Base-by-base conservation (phyloP, 768 basidiomycete species). In the Trametes punicea region DNA sequence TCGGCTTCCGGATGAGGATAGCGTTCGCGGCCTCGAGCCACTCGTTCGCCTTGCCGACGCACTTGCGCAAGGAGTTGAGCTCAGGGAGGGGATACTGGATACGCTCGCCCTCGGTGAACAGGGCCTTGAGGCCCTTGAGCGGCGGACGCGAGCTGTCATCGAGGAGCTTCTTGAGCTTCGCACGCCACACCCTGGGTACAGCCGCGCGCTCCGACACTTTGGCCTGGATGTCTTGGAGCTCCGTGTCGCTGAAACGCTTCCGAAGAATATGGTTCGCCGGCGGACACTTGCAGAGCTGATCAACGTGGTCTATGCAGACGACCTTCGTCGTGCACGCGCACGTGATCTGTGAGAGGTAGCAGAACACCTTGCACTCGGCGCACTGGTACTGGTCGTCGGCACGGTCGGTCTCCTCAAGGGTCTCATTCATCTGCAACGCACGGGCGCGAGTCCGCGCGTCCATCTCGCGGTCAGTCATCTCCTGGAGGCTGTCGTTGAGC, bases 301-400 rank as follows among this genome's bases (percentile, higher is more conserved):
- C 77, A 27, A 80, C 80, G 72, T 98, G 96, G 54, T 95, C 89
- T 46, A 90, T 81, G 69, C 97, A 99, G 11, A 86, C 83, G 30
- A 96, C 84, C 60, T 84, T 81, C 49, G 72, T 81, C 39, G 86
- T 86, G 77, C 93, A 94, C 29, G 75, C 74, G 69, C 93, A 94
- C 55, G 82, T 85, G 67, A 98, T 77, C 66, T 97, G 95, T 1
- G 97, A 94, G 38, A 99, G 83, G 70, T 97, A 98, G 72, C 90
- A 94, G 73, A 96, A 98, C 4, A 79, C 82, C 69, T 97, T 95
- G 87, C 97, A 98, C 61, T 88, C 73, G 46, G 78, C 74, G 78
- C 97, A 99, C 70, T 98, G 97, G 70, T 95, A 96, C 68, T 97
- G 93, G 50, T 98, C 95, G 69, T 98, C 97, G 0, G 87, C 78